Conservation (phyloP, 1,284 basidiomycete genomes). For the Tremellales sp. region DNA sequence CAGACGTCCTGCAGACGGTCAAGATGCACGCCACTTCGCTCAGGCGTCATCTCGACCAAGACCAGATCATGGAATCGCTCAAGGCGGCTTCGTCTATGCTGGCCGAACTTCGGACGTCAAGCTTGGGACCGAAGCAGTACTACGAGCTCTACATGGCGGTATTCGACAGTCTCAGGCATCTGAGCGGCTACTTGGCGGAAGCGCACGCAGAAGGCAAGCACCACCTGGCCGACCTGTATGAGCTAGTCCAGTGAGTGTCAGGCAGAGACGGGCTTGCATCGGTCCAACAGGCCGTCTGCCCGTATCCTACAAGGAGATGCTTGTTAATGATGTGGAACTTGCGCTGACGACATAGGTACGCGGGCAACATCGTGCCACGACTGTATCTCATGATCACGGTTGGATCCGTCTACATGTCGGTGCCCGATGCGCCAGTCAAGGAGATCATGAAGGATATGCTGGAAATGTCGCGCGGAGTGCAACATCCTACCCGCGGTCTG, state of each 20-base stretch:
- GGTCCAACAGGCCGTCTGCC: not conserved
- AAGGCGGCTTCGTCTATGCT: slow-evolving; percentile 94
- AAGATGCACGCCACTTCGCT: slow-evolving; percentile 92
- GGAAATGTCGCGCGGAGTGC: slow-evolving; percentile 93
- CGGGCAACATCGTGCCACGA: slow-evolving; percentile 72
- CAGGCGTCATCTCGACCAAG: slow-evolving; percentile 83
- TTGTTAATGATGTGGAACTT: not conserved
- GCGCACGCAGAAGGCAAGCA: slow-evolving; percentile 83
- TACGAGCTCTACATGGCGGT: slow-evolving; percentile 98
- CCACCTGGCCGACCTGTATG: slow-evolving; percentile 93
- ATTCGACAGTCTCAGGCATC: slow-evolving; percentile 85
- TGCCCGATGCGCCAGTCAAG: slow-evolving; percentile 88
- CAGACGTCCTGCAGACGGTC: slow-evolving; percentile 57
- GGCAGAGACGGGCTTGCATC: not conserved
- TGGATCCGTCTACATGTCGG: slow-evolving; percentile 94
- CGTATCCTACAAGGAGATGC: not conserved
- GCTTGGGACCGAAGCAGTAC: slow-evolving; percentile 89
- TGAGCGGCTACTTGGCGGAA: slow-evolving; percentile 91
- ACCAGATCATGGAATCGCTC: slow-evolving; percentile 94
- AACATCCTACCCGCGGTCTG: slow-evolving; percentile 87
- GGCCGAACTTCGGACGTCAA: slow-evolving; percentile 85
- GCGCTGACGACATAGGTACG: slow-evolving; percentile 27
- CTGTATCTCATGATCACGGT: slow-evolving; percentile 98
- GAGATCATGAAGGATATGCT: slow-evolving; percentile 99
- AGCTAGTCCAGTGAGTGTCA: slow-evolving; percentile 79